phyloP scores from a whole-genome alignment of 2,329 filamentous ascomycete genomes.

The Hypoxylon sp. region DNA sequence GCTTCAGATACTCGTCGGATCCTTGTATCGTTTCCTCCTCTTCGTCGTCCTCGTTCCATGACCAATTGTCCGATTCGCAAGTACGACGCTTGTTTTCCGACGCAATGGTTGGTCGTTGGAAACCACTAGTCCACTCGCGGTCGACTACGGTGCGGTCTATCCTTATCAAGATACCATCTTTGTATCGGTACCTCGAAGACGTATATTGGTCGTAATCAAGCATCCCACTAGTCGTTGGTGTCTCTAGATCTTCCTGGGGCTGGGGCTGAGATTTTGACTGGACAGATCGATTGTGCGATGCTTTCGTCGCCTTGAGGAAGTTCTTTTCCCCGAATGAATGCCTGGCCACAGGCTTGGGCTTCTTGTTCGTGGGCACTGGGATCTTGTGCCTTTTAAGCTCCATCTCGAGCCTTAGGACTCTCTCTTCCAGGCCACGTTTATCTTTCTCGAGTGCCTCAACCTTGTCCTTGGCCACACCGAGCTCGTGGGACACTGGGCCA shows the following conservation, averaged over 20 bases:
- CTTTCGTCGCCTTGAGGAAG: neutral
- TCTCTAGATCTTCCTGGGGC: neutral
- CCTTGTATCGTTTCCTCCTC: too few species aligned
- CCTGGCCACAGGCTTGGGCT: neutral
- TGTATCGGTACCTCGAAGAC: too few species aligned
- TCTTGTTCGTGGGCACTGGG: neutral
- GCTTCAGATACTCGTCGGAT: too few species aligned
- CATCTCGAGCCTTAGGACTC: neutral
- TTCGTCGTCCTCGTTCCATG: neutral
- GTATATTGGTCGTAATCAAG: neutral
- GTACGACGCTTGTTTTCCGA: neutral
- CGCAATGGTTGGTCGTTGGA: neutral
- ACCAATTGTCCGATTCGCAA: neutral
- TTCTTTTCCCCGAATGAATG: neutral
- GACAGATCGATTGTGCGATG: slow-evolving; percentile 1
- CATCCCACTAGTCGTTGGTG: too few species aligned
- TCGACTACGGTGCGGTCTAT: too few species aligned
- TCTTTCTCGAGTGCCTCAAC: neutral
- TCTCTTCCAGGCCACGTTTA: neutral
- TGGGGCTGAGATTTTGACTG: neutral
- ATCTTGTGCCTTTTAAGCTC: neutral
- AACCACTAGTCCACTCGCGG: too few species aligned
- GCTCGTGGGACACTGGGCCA: neutral
- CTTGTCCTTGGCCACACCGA: slow-evolving; percentile 1
- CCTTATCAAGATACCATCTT: too few species aligned